A percentile compares a stretch with the other conserved stretches of the same genome.
phyloP scores from a whole-genome alignment of 2,329 filamentous ascomycete species.

The Magnaporthiopsis poae region DNA sequence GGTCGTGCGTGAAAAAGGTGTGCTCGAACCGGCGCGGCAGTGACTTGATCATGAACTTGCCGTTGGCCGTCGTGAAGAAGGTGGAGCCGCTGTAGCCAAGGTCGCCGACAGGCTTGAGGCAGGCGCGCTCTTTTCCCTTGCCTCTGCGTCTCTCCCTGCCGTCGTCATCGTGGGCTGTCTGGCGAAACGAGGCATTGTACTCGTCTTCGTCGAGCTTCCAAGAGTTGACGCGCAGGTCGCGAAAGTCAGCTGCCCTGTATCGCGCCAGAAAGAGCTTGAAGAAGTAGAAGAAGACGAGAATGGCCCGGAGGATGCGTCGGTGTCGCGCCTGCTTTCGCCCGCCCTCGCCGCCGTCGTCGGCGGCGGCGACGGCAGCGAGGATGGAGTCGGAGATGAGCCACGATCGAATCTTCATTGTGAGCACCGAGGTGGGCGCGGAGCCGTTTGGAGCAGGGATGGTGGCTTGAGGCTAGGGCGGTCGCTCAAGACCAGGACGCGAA shows the following conservation, averaged over 20 bases:
- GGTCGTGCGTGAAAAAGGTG: slow-evolving; percentile 56
- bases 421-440: not conserved
- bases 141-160: slow-evolving; percentile 19
- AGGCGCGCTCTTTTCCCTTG: slow-evolving; percentile 17
- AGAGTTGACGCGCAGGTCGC: slow-evolving; percentile 34
- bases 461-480: too few species aligned
- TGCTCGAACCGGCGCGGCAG: slow-evolving; percentile 61
- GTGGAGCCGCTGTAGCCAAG: slow-evolving; percentile 68
- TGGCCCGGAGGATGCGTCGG: slow-evolving; percentile 30
- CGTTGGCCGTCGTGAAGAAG: slow-evolving; percentile 59
- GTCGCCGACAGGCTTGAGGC: slow-evolving; percentile 52
- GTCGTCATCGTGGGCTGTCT: slow-evolving; percentile 37
- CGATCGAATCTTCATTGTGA: slow-evolving; percentile 3
- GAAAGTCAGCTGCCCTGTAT: slow-evolving; percentile 38
- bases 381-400: slow-evolving; percentile 7
- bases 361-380: not conserved
- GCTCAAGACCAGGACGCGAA: too few species aligned
- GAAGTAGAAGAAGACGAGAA: slow-evolving; percentile 40
- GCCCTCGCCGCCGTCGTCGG: slow-evolving; percentile 12
- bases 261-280: slow-evolving; percentile 38
- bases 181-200: slow-evolving; percentile 28
- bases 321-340: slow-evolving; percentile 21
- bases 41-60: slow-evolving; percentile 62
- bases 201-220: slow-evolving; percentile 27
- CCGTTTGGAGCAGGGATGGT: too few species aligned